These are phyloP conservation scores for Chaetomiaceae sp. DNA, from an alignment of 2,329 filamentous ascomycete genomes.

Conservation along the genomic window DNA sequence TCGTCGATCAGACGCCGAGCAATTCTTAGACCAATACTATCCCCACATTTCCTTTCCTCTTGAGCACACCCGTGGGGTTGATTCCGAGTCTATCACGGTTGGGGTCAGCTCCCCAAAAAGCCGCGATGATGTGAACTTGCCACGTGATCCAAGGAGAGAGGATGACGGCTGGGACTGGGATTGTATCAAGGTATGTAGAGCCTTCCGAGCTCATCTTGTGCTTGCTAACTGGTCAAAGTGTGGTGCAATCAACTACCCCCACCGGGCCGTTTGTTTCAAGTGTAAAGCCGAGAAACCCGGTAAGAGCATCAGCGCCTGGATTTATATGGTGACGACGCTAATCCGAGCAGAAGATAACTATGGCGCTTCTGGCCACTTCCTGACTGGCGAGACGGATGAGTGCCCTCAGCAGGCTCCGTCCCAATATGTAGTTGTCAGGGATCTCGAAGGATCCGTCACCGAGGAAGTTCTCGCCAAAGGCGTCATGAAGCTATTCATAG, in stretches of 20 bases:
- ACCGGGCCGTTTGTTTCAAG: slow-evolving; percentile 52
- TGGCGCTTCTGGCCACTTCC: slow-evolving; percentile 32
- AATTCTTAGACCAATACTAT: slow-evolving; percentile 37
- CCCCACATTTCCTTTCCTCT: slow-evolving; percentile 35
- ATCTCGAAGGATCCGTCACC: slow-evolving; percentile 63
- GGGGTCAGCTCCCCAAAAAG: slow-evolving; percentile 36
- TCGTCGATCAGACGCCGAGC: slow-evolving; percentile 36
- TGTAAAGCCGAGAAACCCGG: slow-evolving; percentile 53
- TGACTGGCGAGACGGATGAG: slow-evolving; percentile 43
- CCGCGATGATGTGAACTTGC: slow-evolving; percentile 30
- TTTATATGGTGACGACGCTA: neutral
- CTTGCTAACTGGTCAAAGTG: slow-evolving; percentile 14
- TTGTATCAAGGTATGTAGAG: slow-evolving; percentile 36
- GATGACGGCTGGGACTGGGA: slow-evolving; percentile 41
- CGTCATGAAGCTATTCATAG: slow-evolving; percentile 66
- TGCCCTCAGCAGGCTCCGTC: slow-evolving; percentile 53
- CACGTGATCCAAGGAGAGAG: slow-evolving; percentile 19
- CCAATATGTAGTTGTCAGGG: slow-evolving; percentile 72
- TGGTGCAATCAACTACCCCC: slow-evolving; percentile 57
- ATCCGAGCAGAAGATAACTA: slow-evolving; percentile 22
- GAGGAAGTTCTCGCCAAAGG: slow-evolving; percentile 71
- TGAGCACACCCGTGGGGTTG: slow-evolving; percentile 28
- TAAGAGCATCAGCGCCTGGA: slow-evolving; percentile 29
- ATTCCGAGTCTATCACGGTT: slow-evolving; percentile 30
- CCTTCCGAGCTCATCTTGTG: no score